Base-by-base conservation (phyloP, 306 rosid species). In the Begonia masoniana region DNA sequence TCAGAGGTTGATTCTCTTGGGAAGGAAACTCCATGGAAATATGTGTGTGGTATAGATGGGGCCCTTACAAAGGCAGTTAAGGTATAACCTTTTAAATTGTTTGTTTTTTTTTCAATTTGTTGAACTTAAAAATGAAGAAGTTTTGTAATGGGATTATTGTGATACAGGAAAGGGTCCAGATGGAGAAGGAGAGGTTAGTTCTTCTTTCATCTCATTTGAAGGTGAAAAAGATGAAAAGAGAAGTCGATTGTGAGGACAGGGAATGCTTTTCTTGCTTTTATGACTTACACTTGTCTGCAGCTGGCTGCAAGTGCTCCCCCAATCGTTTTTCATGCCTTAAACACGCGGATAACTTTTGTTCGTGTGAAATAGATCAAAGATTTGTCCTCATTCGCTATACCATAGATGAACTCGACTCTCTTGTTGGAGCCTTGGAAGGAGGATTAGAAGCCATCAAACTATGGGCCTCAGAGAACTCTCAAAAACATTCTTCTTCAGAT, bases 221-320 rank as follows among this genome's bases (percentile, higher is more conserved):
- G 79, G 48, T 54, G 55, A 80, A 66, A 51, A 82, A 82, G 69
- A 89, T 89, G 97, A 78, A 74, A 43, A 72, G 56, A 6, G 87
- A 82, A 61, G 76, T 72, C 39, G 97, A 85, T 67, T 56, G 71
- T 64, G 51, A 66, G 52, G 97, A 89, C 64, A 85, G 94, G 78
- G 97, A 89, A 62, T 89, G 97, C 47, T 82, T 64, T 68, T 69
- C 79, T 58, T 89, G 97, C 78, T 85, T 76, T 74, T 89, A 85
- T 56, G 97, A 89, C 74, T 74, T 89, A 60, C 82, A 89, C 66
- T 67, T 85, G 58, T 85, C 94, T 60, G 93, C 89, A 15, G 69
- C 71, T 12, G 68, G 87, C 55, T 85, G 97, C 69, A 64, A 74
- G 62, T 89, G 95, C 72, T 85, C 97, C 43, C 95, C 82, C 12